Conservation (phyloP, 2,329 filamentous ascomycete genomes). For the Aspergillus novofumigatus region DNA sequence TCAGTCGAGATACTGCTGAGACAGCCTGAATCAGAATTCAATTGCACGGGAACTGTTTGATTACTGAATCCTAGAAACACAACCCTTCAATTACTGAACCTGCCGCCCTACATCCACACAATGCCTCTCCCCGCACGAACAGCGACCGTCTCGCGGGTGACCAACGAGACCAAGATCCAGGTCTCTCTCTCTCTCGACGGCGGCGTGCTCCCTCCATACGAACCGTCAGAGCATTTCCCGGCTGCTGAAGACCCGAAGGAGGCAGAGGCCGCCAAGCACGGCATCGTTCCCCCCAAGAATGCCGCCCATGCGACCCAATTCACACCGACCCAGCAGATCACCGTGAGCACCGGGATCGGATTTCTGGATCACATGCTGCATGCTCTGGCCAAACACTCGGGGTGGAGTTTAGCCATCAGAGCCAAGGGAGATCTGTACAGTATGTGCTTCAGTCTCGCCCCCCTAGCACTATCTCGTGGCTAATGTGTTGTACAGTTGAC, state of each 20-base stretch:
- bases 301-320: slow-evolving; percentile 77
- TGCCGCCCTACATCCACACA: not conserved
- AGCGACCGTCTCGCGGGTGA: slow-evolving; percentile 77
- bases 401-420: slow-evolving; percentile 81
- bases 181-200: slow-evolving; percentile 91
- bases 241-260: slow-evolving; percentile 54
- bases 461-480: not conserved
- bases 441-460: slow-evolving; percentile 42
- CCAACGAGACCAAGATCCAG: slow-evolving; percentile 97
- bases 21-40: not conserved
- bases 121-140: slow-evolving; percentile 58
- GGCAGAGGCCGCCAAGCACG: slow-evolving; percentile 47
- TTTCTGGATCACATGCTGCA: slow-evolving; percentile 99
- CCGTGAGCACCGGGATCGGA: slow-evolving; percentile 87
- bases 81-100: not conserved
- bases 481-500: slow-evolving; percentile 60
- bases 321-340: slow-evolving; percentile 79
- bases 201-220: slow-evolving; percentile 54
- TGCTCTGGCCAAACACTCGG: slow-evolving; percentile 89
- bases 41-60: not conserved
- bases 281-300: slow-evolving; percentile 37
- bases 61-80: not conserved
- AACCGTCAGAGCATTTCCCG: slow-evolving; percentile 52
- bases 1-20: not conserved
- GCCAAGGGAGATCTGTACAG: slow-evolving; percentile 90